phyloP scores from a whole-genome alignment of 805 yeast species.

The Tetrapisispora phaffii region DNA sequence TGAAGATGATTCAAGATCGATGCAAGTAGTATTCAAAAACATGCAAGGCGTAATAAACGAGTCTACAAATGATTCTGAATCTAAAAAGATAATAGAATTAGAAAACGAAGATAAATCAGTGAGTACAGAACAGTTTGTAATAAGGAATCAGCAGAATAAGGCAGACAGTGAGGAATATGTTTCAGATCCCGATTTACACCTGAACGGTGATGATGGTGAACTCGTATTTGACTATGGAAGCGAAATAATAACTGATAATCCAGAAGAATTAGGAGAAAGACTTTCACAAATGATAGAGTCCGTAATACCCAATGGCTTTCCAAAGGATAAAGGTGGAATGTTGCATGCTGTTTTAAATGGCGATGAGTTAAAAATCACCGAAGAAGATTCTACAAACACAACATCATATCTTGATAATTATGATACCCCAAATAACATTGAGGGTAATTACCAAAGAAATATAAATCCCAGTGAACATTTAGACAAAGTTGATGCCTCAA shows the following conservation, averaged over 20 bases:
- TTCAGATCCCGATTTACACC: constrained; percentile 19
- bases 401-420: constrained; percentile 1
- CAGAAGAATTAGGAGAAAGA: constrained; percentile 21
- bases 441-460: constrained; percentile 6
- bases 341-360: constrained; percentile 23
- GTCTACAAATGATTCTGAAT: neutral
- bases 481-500: neutral
- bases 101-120: neutral
- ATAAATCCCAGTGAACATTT: constrained; percentile 5
- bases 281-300: constrained; percentile 25
- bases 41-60: neutral
- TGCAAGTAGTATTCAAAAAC: constrained; percentile 19
- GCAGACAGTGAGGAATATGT: neutral
- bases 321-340: constrained; percentile 18
- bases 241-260: constrained; percentile 17
- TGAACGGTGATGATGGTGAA: constrained; percentile 23
- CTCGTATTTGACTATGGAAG: constrained; percentile 27
- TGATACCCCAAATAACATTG: constrained; percentile 5
- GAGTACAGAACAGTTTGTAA: neutral
- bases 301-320: constrained; percentile 23
- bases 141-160: neutral
- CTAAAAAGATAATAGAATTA: neutral
- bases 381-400: constrained; percentile 7
- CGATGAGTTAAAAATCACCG: constrained; percentile 17
- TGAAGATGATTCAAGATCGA: constrained; percentile 12